Evolutionary conservation across 2,329 filamentous ascomycete genomes (phyloP).

Genomic region (Scedosporium minutisporum): DNA sequence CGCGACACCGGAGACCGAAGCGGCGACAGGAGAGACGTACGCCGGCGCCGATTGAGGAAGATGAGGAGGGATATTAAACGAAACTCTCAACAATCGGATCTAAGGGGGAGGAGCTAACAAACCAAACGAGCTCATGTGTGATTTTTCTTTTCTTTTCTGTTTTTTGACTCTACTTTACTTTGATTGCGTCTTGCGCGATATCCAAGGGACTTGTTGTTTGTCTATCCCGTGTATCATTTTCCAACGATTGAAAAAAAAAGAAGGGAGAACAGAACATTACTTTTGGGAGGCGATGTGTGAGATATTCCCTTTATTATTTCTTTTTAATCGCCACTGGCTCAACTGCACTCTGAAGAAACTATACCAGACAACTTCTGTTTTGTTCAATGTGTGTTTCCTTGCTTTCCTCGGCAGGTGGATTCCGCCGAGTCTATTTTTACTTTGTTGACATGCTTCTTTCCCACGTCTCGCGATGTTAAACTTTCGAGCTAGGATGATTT

Average conservation of each 20-base stretch:
- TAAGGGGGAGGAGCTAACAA: not conserved
- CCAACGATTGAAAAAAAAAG: not conserved
- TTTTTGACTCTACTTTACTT: not conserved
- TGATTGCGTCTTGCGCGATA: not conserved
- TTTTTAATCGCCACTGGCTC: not conserved
- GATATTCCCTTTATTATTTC: not conserved
- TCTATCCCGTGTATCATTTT: not conserved
- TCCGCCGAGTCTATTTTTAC: no score
- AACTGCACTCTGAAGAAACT: not conserved
- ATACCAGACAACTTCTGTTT: not conserved
- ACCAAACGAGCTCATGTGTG: not conserved
- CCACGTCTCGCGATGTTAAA: no score
- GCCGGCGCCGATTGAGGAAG: slow-evolving; percentile 65
- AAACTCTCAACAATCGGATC: not conserved
- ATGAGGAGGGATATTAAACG: slow-evolving; percentile 36
- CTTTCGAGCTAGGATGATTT: no score
- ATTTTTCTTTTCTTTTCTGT: not conserved
- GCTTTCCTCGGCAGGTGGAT: not conserved
- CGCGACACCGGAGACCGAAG: slow-evolving; percentile 56
- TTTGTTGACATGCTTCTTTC: not conserved
- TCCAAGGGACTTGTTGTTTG: not conserved
- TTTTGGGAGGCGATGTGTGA: not conserved
- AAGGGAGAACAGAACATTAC: not conserved
- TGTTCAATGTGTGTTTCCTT: not conserved
- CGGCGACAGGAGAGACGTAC: slow-evolving; percentile 59